Percentiles rank a stretch among this genome's conserved stretches.
Conservation (phyloP, 1,284 basidiomycete species). For the Leccinum cinnamomeum region DNA sequence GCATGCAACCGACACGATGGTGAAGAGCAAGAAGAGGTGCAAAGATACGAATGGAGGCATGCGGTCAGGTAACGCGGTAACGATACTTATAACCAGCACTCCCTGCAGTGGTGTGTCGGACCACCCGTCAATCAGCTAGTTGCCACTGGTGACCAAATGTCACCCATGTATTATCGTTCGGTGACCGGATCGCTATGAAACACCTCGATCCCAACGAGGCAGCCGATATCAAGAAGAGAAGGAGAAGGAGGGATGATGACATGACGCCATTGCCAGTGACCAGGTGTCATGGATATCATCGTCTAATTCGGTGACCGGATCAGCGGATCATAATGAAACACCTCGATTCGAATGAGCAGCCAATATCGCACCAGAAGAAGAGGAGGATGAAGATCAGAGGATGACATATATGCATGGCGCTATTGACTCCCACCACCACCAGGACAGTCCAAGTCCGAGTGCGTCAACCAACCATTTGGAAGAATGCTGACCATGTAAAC, state of each 20-base stretch:
- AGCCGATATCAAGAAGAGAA: not conserved
- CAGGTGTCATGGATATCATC: not conserved
- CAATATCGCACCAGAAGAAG: not conserved
- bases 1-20: not conserved
- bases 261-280: not conserved
- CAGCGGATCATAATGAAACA: not conserved
- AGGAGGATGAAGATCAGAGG: not conserved
- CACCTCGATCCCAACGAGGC: not conserved
- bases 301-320: not conserved
- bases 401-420: too few relatives aligned
- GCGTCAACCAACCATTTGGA: not conserved
- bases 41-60: conserved; percentile 1
- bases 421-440: not conserved
- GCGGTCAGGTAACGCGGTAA: not conserved
- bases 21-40: conserved; percentile 3
- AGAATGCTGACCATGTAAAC: not conserved
- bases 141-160: not conserved
- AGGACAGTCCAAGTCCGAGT: not conserved
- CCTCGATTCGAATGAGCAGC: not conserved
- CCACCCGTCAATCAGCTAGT: not conserved
- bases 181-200: not conserved
- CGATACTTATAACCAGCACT: not conserved
- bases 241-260: too few relatives aligned
- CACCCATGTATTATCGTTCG: not conserved
- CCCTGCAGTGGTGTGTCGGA: not conserved